Conservation (phyloP, 495 filamentous ascomycete genomes). For the Penicillium bovifimosum region DNA sequence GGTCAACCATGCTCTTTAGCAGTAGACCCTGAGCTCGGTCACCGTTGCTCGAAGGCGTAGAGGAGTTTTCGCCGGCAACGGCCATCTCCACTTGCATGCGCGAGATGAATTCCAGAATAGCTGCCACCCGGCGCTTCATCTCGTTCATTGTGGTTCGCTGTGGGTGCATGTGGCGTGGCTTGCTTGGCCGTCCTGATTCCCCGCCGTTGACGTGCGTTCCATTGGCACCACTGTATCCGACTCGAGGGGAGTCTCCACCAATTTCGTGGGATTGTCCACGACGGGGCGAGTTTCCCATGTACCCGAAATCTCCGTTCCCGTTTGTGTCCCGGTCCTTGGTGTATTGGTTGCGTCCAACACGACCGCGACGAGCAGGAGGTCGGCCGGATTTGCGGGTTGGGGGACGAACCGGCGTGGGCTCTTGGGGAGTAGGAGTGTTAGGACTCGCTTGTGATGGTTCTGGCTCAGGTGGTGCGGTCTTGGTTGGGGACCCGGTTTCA, state of each 20-base stretch:
- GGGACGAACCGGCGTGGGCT: constrained; percentile 36
- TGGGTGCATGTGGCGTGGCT: constrained; percentile 50
- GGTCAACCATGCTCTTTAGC: constrained; percentile 32
- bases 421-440: constrained; percentile 48
- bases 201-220: constrained; percentile 37
- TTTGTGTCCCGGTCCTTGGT: constrained; percentile 67
- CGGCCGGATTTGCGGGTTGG: constrained; percentile 63
- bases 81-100: constrained; percentile 89
- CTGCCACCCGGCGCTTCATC: constrained; percentile 79
- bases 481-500: constrained; percentile 36
- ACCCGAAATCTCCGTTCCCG: constrained; percentile 42
- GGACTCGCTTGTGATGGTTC: constrained; percentile 45
- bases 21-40: constrained; percentile 34
- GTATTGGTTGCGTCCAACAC: constrained; percentile 82
- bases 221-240: constrained; percentile 29
- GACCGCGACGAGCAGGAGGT: constrained; percentile 56
- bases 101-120: constrained; percentile 84
- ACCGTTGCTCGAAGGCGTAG: constrained; percentile 33
- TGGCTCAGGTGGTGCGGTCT: constrained; percentile 35
- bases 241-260: constrained; percentile 38
- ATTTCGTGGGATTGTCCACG: constrained; percentile 63
- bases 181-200: constrained; percentile 51
- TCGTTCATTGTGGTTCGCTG: constrained; percentile 76
- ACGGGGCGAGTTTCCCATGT: constrained; percentile 49
- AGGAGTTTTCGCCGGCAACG: constrained; percentile 37